These are phyloP conservation scores for Myriangium duriaei DNA, from an alignment of 2,329 filamentous ascomycete genomes.

Conservation along the genomic window DNA sequence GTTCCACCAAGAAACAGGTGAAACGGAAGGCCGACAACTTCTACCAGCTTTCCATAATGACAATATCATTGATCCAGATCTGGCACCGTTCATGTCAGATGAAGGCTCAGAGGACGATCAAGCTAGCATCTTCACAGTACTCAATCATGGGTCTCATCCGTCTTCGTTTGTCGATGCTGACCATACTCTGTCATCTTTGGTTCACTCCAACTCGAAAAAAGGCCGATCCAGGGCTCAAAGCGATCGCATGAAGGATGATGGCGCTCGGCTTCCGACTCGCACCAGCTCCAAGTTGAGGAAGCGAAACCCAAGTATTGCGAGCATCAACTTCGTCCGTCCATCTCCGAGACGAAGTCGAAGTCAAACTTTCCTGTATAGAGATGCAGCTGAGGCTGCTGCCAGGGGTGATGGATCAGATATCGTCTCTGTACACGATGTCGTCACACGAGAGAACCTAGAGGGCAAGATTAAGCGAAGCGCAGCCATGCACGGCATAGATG, in stretches of 20 bases:
- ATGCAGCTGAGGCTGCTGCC: conserved; percentile 8
- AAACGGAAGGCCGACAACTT: conserved; percentile 43
- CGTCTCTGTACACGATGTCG: conserved; percentile 3
- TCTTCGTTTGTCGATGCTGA: conserved; percentile 56
- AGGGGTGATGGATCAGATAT: conserved; percentile 6
- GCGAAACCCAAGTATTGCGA: conserved; percentile 75
- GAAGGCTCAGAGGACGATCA: conserved; percentile 80
- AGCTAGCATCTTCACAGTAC: conserved; percentile 66
- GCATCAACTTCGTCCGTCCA: conserved; percentile 54
- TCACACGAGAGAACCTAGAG: conserved; percentile 12
- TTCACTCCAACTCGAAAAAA: conserved; percentile 58
- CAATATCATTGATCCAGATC: conserved; percentile 93
- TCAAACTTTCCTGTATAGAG: conserved; percentile 38
- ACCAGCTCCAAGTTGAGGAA: conserved; percentile 41
- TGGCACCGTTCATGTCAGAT: conserved; percentile 92
- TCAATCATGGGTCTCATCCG: conserved; percentile 41
- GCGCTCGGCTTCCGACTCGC: conserved; percentile 1
- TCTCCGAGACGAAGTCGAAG: conserved; percentile 56
- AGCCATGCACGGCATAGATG: conserved; percentile 63
- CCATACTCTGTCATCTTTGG: conserved; percentile 58
- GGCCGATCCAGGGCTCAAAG: conserved; percentile 48
- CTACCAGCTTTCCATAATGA: conserved; percentile 94
- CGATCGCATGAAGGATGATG: conserved; percentile 7
- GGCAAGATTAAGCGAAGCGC: conserved; percentile 53
- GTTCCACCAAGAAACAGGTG: conserved; percentile 61